Base-by-base conservation (phyloP, 768 basidiomycete genomes). In the Lentinula edodes region DNA sequence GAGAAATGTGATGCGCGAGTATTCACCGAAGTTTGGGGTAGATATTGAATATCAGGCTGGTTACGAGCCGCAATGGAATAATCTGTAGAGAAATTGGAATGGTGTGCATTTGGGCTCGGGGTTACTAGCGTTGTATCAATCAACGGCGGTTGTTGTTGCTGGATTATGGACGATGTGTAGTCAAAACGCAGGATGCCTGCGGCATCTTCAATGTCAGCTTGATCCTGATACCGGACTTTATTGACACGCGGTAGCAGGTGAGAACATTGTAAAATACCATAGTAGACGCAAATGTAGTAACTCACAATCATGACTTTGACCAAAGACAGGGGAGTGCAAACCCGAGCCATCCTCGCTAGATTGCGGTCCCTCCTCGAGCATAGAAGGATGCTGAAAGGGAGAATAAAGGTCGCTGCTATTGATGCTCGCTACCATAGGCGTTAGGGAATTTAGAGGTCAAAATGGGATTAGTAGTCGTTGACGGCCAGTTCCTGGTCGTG, bases 301-400 rank as follows among this genome's bases (percentile, higher is more conserved):
- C 80, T 78, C 72, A 84, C 81, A 75, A 68, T 75, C 80, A 80
- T 81, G 79, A 63, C 76, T 74, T 75, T 78, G 76, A 60, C 76
- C 77, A 73, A 87, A 87, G 57, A 85, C 80, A 66, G 90, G 89
- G 2, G 89, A 90, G 67, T 89, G 87, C 23, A 90, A 74, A 63
- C 86, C 88, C 57, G 89, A 90, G 69, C 86, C 84, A 68, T 89
- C 89, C 69, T 90, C 88, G 71, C 86, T 88, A 23, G 87, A 88
- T 73, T 85, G 87, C 48, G 81, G 80, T 42, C 86, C 82, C 68
- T 89, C 87, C 70, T 89, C 89, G 62, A 78, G 73, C 63, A 79
- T 75, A 72, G 82, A 78, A 62, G 69, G 64, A 60, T 77, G 74
- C 53, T 80, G 81, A 72, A 84, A 85, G 16, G 84, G 80, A 12